Conservation (phyloP, 1,284 basidiomycete species). For the Cryptococcus neoformans region DNA sequence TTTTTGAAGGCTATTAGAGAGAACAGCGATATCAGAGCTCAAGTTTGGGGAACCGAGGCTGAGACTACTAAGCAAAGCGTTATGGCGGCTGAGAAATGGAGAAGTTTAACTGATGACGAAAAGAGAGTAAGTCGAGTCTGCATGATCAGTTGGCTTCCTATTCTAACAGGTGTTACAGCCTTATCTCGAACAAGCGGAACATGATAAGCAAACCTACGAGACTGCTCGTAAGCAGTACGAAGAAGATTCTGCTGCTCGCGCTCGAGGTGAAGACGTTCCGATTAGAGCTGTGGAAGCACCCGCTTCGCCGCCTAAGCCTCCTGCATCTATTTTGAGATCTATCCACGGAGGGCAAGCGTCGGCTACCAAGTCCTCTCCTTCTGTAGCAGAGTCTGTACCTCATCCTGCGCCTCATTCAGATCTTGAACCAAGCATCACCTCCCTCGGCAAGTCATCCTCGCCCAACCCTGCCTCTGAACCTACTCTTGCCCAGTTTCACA, state of each 20-base stretch:
- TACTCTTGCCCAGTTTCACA: constrained; percentile 7
- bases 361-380: not conserved
- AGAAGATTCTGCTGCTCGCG: constrained; percentile 33
- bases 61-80: constrained; percentile 96
- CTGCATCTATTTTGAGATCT: constrained; percentile 3
- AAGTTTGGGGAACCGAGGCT: constrained; percentile 86
- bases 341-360: constrained; percentile 4
- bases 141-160: not conserved
- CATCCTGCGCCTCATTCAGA: not conserved
- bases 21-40: constrained; percentile 61
- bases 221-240: constrained; percentile 46
- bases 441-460: constrained; percentile 5
- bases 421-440: constrained; percentile 1
- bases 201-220: constrained; percentile 90
- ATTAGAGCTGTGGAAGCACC: constrained; percentile 6
- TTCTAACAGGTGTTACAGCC: constrained; percentile 56
- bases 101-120: constrained; percentile 84
- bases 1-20: constrained; percentile 86
- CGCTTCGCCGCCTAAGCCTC: constrained; percentile 7
- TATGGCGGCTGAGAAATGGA: constrained; percentile 87
- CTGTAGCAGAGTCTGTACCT: not conserved
- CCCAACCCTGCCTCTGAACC: constrained; percentile 1
- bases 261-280: constrained; percentile 34
- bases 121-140: constrained; percentile 62
- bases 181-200: constrained; percentile 83